Base-by-base conservation (phyloP, 164 flowering plant species). In the Nelumbo lutea region DNA sequence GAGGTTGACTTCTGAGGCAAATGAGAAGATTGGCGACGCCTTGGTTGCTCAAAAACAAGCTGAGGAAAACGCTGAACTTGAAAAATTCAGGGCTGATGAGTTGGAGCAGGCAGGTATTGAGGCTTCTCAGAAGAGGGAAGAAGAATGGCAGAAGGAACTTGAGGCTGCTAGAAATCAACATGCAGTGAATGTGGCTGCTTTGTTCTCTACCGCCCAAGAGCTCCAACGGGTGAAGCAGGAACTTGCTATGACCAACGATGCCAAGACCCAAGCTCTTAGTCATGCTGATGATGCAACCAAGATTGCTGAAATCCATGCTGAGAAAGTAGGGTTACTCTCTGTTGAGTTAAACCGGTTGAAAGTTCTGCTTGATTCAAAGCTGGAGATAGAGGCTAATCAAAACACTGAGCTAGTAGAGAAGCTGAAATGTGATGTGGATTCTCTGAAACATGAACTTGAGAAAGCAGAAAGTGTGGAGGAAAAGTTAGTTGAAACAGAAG, bases 211-310 rank as follows among this genome's bases (percentile, higher is more conserved):
- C 45, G 82, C 86, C 39, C 80, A 89, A 76, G 98, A 94, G 73
- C 88, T 91, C 62, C 85, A 87, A 67, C 81, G 69, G 72, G 59
- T 77, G 59, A 85, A 88, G 79, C 90, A 88, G 61, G 98, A 95
- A 70, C 77, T 91, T 42, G 82, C 89, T 57, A 85, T 81, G 88
- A 81, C 81, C 8, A 70, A 70, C 56, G 94, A 91, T 71, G 96
- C 93, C 2, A 91, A 95, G 78, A 81, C 85, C 71, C 84, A 87
- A 76, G 97, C 98, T 39, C 64, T 91, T 68, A 76, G 67, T 72
- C 90, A 89, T 77, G 97, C 93, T 13, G 98, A 90, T 62, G 90
- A 89, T 80, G 95, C 92, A 13, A 87, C 91, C 64, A 91, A 88
- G 78, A 86, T 88, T 75, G 93, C 96, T 15, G 90, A 90, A 76